A percentile compares a stretch with the other conserved stretches of the same genome.
Conservation (phyloP, 78 protist genomes). For the slime mould (Dictyostelium discoideum) region dicty_2.7 NC_007089.4:4980001-4980500, state of each 20-base stretch:
- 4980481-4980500: constrained; percentile 17
- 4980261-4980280: constrained; percentile 89
- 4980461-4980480: constrained; percentile 94
- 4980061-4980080: constrained; percentile 78
- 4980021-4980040: constrained; percentile 29
- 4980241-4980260: constrained; percentile 91
- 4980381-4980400: constrained; percentile 24
- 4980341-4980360: constrained; percentile 41
- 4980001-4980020: neutral
- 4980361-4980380: constrained; percentile 83
- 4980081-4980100: constrained; percentile 12
- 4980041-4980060: constrained; percentile 53
- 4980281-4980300: constrained; percentile 86
- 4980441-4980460: constrained; percentile 90
- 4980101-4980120: constrained; percentile 1
- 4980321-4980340: constrained; percentile 80
- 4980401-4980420: constrained; percentile 41
- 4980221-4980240: constrained; percentile 68
- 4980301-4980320: constrained; percentile 84
- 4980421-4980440: constrained; percentile 86
- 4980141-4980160: neutral
- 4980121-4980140: neutral
- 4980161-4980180: constrained; percentile 1
- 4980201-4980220: constrained; percentile 15
- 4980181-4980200: constrained; percentile 12